A percentile compares a stretch with the other conserved stretches of the same genome.
Conservation (phyloP, 176 grass and related monocot genomes). For the Puya raimondii region DNA sequence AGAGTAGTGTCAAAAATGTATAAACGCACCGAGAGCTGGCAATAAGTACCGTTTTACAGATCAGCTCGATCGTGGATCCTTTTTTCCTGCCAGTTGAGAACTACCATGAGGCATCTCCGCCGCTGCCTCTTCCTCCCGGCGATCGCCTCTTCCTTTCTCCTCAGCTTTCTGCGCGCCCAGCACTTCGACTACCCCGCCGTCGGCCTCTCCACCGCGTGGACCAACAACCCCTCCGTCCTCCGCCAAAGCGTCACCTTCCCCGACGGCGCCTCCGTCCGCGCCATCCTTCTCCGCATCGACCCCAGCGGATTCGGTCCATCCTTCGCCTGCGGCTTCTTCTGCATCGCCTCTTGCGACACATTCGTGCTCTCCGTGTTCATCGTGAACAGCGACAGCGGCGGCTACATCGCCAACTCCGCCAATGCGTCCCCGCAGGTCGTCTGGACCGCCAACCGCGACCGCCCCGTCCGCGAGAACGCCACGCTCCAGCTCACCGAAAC, state of each 20-base stretch:
- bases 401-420: background rate
- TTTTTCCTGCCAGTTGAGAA: no score
- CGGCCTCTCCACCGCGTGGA: conserved; percentile 2
- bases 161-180: background rate
- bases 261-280: conserved; percentile 1
- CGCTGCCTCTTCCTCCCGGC: background rate
- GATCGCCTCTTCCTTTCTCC: background rate
- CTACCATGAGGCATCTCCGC: no score
- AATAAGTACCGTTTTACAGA: no score
- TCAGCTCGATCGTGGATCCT: no score
- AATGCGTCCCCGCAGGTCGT: background rate
- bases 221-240: conserved; percentile 1
- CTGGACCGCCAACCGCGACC: conserved; percentile 23
- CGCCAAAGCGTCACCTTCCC: background rate
- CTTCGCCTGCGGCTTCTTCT: conserved; percentile 21
- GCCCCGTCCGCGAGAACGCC: conserved; percentile 21
- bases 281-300: conserved; percentile 10
- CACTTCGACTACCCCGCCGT: conserved; percentile 7
- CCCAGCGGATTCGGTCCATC: background rate
- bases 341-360: conserved; percentile 8
- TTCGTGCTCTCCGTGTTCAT: conserved; percentile 23
- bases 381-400: conserved; percentile 6
- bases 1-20: no score
- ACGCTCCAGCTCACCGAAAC: conserved; percentile 14
- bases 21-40: no score